These are phyloP conservation scores for Herpetospermum pedunculosum DNA, from an alignment of 306 rosid genomes.

Conservation along the genomic window DNA sequence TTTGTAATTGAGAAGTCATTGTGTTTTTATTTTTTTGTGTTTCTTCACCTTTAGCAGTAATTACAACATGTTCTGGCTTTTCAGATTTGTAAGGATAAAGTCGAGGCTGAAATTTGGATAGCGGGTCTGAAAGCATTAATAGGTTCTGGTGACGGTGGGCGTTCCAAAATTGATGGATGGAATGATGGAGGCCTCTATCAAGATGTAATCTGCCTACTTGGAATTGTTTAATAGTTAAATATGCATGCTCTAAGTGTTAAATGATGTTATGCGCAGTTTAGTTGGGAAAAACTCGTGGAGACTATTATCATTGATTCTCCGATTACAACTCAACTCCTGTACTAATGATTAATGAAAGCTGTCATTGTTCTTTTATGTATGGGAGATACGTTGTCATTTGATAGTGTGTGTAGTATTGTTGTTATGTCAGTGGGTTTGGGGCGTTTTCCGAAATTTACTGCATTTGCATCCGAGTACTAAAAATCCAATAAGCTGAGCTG, in stretches of 20 bases:
- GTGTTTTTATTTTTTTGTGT: neutral
- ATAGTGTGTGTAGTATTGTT: neutral
- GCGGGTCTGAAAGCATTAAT: conserved; percentile 78
- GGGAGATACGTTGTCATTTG: neutral
- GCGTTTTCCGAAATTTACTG: neutral
- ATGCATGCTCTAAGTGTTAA: neutral
- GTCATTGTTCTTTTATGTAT: neutral
- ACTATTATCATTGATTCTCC: neutral
- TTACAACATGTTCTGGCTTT: conserved; percentile 15
- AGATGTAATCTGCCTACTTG: conserved; percentile 50
- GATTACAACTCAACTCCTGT: neutral
- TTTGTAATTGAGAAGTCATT: conserved; percentile 1
- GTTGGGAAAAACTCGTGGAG: neutral
- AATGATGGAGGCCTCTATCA: conserved; percentile 78
- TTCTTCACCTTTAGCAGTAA: neutral
- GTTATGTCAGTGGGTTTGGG: conserved; percentile 25
- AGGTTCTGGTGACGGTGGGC: conserved; percentile 74
- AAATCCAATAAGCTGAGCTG: conserved; percentile 1
- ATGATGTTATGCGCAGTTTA: neutral
- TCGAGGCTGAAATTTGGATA: conserved; percentile 95
- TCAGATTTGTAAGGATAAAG: conserved; percentile 96
- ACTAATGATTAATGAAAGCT: neutral
- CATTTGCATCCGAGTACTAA: neutral
- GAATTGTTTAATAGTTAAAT: neutral
- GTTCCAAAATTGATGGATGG: conserved; percentile 97